Conservation (phyloP, 805 yeast species). For the baker's yeast (Saccharomyces cerevisiae) region DNA sequence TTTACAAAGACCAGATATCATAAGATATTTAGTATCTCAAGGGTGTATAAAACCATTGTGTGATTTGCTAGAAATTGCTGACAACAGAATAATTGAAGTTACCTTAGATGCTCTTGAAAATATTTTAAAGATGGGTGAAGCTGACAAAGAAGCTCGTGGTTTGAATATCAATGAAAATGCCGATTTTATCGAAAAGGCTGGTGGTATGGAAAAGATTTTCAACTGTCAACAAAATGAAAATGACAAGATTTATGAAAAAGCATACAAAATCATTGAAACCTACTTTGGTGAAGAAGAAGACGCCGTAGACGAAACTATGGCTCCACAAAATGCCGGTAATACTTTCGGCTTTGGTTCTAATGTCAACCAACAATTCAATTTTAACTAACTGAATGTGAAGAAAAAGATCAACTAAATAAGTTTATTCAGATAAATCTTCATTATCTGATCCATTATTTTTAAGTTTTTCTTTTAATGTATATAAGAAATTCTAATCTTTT, state of each 20-base stretch:
- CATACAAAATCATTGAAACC: slow-evolving; percentile 81
- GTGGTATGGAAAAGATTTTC: slow-evolving; percentile 94
- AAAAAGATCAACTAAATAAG: background rate
- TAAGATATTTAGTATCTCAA: slow-evolving; percentile 83
- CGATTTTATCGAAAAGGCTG: slow-evolving; percentile 90
- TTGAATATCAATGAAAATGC: slow-evolving; percentile 76
- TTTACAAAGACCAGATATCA: slow-evolving; percentile 81
- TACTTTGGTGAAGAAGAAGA: slow-evolving; percentile 82
- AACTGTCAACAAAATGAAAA: slow-evolving; percentile 88
- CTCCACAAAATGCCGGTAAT: slow-evolving; percentile 70
- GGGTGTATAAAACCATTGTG: slow-evolving; percentile 97
- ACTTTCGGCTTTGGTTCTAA: slow-evolving; percentile 82
- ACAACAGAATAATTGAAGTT: slow-evolving; percentile 85
- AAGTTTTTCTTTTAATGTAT: background rate
- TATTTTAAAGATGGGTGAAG: slow-evolving; percentile 88
- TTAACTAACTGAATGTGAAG: slow-evolving; percentile 13
- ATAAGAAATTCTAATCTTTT: background rate
- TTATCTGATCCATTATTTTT: background rate
- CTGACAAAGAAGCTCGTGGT: slow-evolving; percentile 73
- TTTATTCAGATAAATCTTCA: background rate
- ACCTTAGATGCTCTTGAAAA: slow-evolving; percentile 93
- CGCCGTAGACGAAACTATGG: slow-evolving; percentile 64
- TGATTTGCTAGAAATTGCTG: slow-evolving; percentile 81
- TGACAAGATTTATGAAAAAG: slow-evolving; percentile 86
- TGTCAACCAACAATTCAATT: slow-evolving; percentile 41